Evolutionary conservation across 192 early-diverging fungal genomes (phyloP).

Genomic region (Backusella circina): DNA sequence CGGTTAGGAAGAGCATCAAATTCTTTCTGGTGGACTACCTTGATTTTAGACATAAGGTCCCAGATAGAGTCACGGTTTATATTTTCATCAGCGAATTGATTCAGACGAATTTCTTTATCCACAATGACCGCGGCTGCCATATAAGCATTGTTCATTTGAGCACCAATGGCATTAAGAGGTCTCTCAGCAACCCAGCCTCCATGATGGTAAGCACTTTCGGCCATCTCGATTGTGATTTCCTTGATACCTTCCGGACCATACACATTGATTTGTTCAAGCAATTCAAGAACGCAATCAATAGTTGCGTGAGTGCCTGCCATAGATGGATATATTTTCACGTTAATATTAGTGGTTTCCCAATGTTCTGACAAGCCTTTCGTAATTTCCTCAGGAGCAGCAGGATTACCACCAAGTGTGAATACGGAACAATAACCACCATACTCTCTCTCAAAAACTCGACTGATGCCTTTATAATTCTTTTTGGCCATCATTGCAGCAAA

Average conservation of each 20-base stretch:
- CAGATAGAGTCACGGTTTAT: constrained; percentile 11
- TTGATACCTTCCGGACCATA: not conserved
- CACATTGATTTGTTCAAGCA: not conserved
- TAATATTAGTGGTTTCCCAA: constrained; percentile 18
- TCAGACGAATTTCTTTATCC: constrained; percentile 4
- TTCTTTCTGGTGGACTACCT: constrained; percentile 4
- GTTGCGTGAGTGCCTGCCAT: constrained; percentile 22
- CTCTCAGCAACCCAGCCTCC: constrained; percentile 12
- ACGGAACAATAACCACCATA: constrained; percentile 13
- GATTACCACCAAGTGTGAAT: constrained; percentile 1
- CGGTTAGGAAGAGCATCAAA: constrained; percentile 9
- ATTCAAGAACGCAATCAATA: constrained; percentile 17
- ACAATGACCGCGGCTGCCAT: constrained; percentile 8
- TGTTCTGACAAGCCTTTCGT: not conserved
- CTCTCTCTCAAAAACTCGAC: constrained; percentile 11
- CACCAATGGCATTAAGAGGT: constrained; percentile 10
- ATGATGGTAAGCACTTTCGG: constrained; percentile 3
- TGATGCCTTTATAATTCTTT: constrained; percentile 15
- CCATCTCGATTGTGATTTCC: constrained; percentile 9
- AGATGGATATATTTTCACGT: constrained; percentile 14
- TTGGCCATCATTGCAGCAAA: constrained; percentile 19
- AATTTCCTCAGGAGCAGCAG: not conserved
- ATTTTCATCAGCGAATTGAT: constrained; percentile 2
- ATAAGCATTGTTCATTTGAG: constrained; percentile 18
- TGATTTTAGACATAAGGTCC: constrained; percentile 5